Evolutionary conservation across 2,329 filamentous ascomycete species (phyloP).

Genomic region (Aspergillus ustus): DNA sequence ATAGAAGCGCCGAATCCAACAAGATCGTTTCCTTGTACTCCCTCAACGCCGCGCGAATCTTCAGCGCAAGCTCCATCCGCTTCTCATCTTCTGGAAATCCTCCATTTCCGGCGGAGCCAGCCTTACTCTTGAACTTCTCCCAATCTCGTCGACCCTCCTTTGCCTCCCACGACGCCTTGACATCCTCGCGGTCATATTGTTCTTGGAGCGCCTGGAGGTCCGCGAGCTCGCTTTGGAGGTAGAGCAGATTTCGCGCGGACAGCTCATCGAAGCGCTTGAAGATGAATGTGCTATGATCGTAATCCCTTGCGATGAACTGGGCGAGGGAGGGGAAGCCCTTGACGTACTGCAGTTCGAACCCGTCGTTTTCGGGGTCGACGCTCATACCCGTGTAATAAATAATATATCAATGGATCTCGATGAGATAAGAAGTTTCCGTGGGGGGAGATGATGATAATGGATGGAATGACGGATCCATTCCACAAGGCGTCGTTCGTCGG

Average conservation of each 20-base stretch:
- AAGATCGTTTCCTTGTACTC: background rate
- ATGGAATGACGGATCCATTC: too few species aligned
- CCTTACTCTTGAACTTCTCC: background rate
- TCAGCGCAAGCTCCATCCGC: background rate
- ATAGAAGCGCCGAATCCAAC: background rate
- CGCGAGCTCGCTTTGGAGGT: constrained; percentile 3
- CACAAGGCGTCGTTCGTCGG: too few species aligned
- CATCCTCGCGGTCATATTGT: background rate
- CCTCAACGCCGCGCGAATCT: background rate
- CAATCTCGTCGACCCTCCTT: background rate
- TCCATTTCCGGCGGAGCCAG: too few species aligned
- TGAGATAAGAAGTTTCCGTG: too few species aligned
- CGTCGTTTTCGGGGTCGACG: background rate
- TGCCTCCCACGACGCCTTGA: background rate
- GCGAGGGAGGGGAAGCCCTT: background rate
- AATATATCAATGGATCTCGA: too few species aligned
- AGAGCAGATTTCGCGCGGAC: background rate
- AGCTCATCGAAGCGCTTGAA: background rate
- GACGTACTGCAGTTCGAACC: background rate
- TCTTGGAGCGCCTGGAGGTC: background rate
- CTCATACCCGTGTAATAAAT: background rate
- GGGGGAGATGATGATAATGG: too few species aligned
- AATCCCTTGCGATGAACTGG: constrained; percentile 1
- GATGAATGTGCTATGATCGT: constrained; percentile 1
- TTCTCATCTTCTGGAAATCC: background rate